These are phyloP conservation scores for Vitellaria paradoxa DNA, from an alignment of 179 eudicot genomes.

Conservation along the genomic window DNA sequence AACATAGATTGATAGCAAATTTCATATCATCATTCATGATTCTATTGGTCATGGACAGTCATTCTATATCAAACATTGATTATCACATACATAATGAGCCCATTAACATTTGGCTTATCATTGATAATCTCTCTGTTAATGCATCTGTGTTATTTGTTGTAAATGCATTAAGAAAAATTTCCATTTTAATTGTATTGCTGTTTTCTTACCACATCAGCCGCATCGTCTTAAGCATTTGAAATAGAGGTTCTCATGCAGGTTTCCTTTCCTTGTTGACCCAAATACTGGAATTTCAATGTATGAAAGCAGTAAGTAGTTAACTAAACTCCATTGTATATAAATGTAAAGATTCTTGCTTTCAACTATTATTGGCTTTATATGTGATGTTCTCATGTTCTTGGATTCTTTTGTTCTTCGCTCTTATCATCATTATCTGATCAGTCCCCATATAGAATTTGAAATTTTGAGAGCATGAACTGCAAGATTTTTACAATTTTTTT, in stretches of 20 bases:
- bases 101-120: not conserved
- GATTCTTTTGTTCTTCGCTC: not conserved
- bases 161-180: not conserved
- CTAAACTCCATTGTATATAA: not conserved
- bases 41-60: not conserved
- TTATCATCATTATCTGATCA: not conserved
- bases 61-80: not conserved
- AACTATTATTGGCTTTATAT: not conserved
- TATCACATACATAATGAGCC: not conserved
- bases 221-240: not conserved
- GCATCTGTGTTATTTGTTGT: not conserved
- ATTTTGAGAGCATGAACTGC: not conserved
- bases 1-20: not conserved
- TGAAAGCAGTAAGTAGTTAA: slow-evolving; percentile 46
- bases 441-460: not conserved
- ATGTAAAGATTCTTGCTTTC: not conserved
- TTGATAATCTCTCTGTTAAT: not conserved
- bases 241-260: slow-evolving; percentile 32
- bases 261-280: slow-evolving; percentile 55
- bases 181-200: not conserved
- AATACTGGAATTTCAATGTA: slow-evolving; percentile 52
- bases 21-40: not conserved
- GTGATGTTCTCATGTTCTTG: not conserved
- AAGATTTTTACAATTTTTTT: not conserved
- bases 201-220: not conserved